Conservation (phyloP, 495 filamentous ascomycete genomes). For the Penicillium subrubescens region DNA sequence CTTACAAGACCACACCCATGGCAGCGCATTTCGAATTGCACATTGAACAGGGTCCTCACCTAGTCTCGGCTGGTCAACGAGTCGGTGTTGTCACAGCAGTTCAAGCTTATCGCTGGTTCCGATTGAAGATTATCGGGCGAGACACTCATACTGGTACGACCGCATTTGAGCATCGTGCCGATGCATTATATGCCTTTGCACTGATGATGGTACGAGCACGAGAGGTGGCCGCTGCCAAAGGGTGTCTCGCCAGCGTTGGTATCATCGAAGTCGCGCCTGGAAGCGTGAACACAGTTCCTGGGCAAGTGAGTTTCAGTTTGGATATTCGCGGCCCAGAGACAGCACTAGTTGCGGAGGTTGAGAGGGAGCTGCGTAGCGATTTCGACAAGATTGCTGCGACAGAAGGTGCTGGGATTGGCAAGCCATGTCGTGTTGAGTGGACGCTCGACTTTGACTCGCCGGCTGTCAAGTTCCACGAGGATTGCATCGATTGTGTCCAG, state of each 20-base stretch:
- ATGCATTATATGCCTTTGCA: constrained; percentile 68
- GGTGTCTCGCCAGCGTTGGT: constrained; percentile 69
- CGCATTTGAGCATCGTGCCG: constrained; percentile 57
- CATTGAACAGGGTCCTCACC: constrained; percentile 78
- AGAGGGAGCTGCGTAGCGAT: constrained; percentile 53
- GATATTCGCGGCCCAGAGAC: constrained; percentile 70
- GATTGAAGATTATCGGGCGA: constrained; percentile 62
- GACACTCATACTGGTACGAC: constrained; percentile 80
- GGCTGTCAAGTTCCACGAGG: constrained; percentile 67
- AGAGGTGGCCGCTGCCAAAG: constrained; percentile 55
- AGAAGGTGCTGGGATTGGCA: constrained; percentile 51
- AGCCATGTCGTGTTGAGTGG: constrained; percentile 61
- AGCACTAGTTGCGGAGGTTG: constrained; percentile 56
- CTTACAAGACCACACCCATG: constrained; percentile 64
- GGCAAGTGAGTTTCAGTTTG: constrained; percentile 66
- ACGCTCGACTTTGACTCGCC: constrained; percentile 62
- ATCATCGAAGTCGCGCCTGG: constrained; percentile 68
- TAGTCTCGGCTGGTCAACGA: constrained; percentile 61
- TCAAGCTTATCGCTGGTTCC: constrained; percentile 69
- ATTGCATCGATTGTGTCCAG: constrained; percentile 69
- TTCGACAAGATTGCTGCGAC: constrained; percentile 60
- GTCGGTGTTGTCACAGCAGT: constrained; percentile 74
- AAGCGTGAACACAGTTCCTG: constrained; percentile 76
- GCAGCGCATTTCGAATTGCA: constrained; percentile 84
- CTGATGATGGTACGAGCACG: constrained; percentile 70